These are phyloP conservation scores for Psidium friedrichsthalianum DNA, from an alignment of 345 rosid species.

Conservation along the genomic window DNA sequence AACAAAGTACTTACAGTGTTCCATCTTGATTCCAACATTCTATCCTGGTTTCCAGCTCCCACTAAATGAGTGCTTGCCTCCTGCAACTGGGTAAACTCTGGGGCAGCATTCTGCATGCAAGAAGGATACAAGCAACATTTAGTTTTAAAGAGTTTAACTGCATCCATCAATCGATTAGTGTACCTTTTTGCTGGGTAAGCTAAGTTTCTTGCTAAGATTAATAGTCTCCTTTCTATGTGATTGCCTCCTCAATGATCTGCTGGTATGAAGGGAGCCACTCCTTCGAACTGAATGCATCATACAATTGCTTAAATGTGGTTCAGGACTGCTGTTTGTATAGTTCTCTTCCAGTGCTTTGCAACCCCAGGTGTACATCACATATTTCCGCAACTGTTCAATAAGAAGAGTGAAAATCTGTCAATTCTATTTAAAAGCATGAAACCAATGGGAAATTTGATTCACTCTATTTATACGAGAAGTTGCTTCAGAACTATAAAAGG, in stretches of 20 bases:
- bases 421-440: neutral
- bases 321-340: conserved; percentile 1
- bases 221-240: conserved; percentile 7
- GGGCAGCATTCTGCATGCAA: conserved; percentile 20
- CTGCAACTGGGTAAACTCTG: conserved; percentile 10
- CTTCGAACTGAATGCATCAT: conserved; percentile 20
- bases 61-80: conserved; percentile 19
- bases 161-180: neutral
- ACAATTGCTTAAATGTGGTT: conserved; percentile 23
- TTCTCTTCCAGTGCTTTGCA: conserved; percentile 42
- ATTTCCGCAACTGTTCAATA: conserved; percentile 63
- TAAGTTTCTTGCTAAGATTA: conserved; percentile 25
- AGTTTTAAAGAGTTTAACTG: neutral
- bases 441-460: neutral
- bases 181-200: conserved; percentile 49
- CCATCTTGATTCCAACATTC: conserved; percentile 12
- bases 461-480: neutral
- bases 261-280: conserved; percentile 18
- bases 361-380: conserved; percentile 78
- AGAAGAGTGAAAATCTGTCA: neutral
- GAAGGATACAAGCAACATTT: neutral
- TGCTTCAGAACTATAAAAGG: neutral
- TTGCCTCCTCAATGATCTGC: conserved; percentile 23
- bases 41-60: conserved; percentile 7
- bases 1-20: conserved; percentile 9